Percentiles rank a stretch among this genome's conserved stretches.
Evolutionary conservation across 208 protist genomes (phyloP).

Genomic region (Trypanosoma cruzi): DNA sequence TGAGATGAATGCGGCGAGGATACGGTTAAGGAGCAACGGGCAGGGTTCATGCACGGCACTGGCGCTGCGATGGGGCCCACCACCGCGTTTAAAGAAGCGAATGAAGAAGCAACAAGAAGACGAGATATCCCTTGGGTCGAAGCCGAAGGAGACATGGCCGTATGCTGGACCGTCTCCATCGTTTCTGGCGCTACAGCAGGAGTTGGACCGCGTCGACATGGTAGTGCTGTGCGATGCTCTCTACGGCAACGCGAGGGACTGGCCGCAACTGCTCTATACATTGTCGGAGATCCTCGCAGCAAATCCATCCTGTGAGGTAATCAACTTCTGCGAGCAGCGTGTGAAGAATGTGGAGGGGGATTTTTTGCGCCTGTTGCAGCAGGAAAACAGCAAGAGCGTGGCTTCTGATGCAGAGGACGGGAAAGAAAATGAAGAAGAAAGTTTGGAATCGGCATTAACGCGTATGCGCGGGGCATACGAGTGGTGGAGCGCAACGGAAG

Average conservation of each 20-base stretch:
- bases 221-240: constrained; percentile 88
- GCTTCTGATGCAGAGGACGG: neutral
- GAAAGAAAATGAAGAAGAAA: constrained; percentile 8
- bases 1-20: constrained; percentile 44
- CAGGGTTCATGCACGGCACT: constrained; percentile 55
- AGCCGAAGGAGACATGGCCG: neutral
- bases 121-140: too few species aligned
- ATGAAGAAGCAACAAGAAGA: constrained; percentile 14
- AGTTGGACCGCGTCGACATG: constrained; percentile 43
- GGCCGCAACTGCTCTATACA: constrained; percentile 81
- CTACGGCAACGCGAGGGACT: constrained; percentile 89
- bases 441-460: constrained; percentile 31
- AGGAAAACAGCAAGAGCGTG: constrained; percentile 44
- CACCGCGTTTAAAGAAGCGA: constrained; percentile 35
- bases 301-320: constrained; percentile 60
- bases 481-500: constrained; percentile 49
- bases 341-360: constrained; percentile 78
- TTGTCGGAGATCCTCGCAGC: constrained; percentile 68
- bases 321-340: constrained; percentile 93
- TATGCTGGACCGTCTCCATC: constrained; percentile 36
- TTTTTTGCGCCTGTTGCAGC: constrained; percentile 63
- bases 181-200: constrained; percentile 32
- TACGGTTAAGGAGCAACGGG: constrained; percentile 39
- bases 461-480: constrained; percentile 40
- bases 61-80: constrained; percentile 82